Evolutionary conservation across 2,329 filamentous ascomycete species (phyloP).

Genomic region (Epichloe coenophiala): DNA sequence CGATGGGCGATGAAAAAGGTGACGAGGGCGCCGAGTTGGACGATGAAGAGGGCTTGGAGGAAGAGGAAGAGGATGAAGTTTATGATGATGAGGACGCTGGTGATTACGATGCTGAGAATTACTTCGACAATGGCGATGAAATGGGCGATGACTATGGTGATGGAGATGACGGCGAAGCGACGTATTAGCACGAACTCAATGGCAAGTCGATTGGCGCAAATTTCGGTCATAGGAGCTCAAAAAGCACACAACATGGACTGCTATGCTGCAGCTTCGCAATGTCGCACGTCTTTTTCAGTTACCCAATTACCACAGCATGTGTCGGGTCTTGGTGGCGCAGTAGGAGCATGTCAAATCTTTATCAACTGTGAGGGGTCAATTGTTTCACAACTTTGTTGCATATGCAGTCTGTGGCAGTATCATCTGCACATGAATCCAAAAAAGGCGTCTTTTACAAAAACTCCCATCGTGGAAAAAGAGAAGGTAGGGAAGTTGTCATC

Average conservation of each 20-base stretch:
- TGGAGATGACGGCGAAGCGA: slow-evolving; percentile 35
- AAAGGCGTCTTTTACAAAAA: neutral
- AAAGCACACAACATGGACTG: neutral
- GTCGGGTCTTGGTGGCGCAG: neutral
- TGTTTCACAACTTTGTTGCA: neutral
- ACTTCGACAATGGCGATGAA: slow-evolving; percentile 46
- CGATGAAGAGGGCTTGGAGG: slow-evolving; percentile 33
- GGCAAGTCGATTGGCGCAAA: neutral
- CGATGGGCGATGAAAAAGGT: slow-evolving; percentile 35
- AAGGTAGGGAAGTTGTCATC: neutral
- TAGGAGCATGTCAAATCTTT: neutral
- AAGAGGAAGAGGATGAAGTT: slow-evolving; percentile 34
- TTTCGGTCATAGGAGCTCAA: neutral
- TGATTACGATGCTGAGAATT: slow-evolving; percentile 47
- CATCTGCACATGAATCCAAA: neutral
- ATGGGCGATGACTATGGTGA: slow-evolving; percentile 38
- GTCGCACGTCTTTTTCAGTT: neutral
- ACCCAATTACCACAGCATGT: neutral
- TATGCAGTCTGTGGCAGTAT: neutral
- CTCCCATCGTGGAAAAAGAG: neutral
- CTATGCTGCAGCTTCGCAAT: neutral
- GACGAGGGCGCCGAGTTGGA: slow-evolving; percentile 35
- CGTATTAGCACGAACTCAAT: slow-evolving; percentile 15
- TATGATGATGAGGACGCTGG: slow-evolving; percentile 47
- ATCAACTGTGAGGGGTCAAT: neutral